A percentile compares a stretch with the other conserved stretches of the same genome.
phyloP scores from a whole-genome alignment of 1,284 basidiomycete species.

The Fomes fomentarius region DNA sequence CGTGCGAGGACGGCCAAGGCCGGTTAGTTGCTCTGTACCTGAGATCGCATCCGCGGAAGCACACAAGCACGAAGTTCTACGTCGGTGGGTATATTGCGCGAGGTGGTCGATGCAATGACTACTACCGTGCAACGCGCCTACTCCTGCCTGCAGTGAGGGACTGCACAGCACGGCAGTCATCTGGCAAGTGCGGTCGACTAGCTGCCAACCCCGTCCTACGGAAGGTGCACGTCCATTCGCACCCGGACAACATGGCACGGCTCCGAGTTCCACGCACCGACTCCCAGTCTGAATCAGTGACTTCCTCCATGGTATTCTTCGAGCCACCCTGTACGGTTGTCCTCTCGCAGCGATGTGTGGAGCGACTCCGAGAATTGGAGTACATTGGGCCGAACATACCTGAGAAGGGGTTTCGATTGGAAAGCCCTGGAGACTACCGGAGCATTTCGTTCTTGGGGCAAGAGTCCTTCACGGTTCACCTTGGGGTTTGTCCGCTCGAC shows the following conservation, averaged over 20 bases:
- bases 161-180: not conserved
- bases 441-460: slow-evolving; percentile 15
- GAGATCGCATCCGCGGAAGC: not conserved
- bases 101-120: slow-evolving; percentile 12
- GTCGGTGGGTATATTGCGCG: slow-evolving; percentile 17
- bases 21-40: too few species aligned
- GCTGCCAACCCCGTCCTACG: not conserved
- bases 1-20: too few species aligned
- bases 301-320: slow-evolving; percentile 18
- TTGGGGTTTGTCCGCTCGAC: slow-evolving; percentile 10
- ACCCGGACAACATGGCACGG: not conserved
- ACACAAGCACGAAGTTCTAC: not conserved
- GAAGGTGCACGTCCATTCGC: slow-evolving; percentile 15
- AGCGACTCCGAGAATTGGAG: slow-evolving; percentile 6
- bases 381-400: slow-evolving; percentile 15
- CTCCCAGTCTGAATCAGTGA: not conserved
- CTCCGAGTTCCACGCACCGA: not conserved
- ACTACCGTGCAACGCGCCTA: slow-evolving; percentile 18
- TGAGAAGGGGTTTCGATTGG: slow-evolving; percentile 11
- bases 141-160: not conserved
- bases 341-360: not conserved
- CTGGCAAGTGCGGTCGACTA: not conserved
- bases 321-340: slow-evolving; percentile 19
- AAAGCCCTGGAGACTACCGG: slow-evolving; percentile 7
- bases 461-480: not conserved